These are phyloP conservation scores for Xerophyta viscosa DNA, from an alignment of 106 monocot species.

Conservation along the genomic window DNA sequence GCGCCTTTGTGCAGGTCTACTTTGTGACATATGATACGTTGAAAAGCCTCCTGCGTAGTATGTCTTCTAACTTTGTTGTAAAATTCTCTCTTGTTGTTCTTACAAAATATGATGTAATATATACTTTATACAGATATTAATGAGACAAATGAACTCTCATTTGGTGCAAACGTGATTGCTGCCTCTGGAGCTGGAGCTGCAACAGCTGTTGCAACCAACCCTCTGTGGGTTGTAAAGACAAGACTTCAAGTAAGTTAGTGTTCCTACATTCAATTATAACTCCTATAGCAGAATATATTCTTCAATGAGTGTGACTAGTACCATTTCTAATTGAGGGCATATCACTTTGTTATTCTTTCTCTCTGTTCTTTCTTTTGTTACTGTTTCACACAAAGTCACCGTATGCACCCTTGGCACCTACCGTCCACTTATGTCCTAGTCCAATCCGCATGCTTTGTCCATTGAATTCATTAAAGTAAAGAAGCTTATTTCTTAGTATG, in stretches of 20 bases:
- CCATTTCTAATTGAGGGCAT: no score
- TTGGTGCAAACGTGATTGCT: conserved; percentile 78
- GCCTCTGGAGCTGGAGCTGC: conserved; percentile 86
- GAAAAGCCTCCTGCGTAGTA: conserved; percentile 64
- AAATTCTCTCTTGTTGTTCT: background rate
- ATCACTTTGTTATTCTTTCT: no score
- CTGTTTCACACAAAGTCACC: no score
- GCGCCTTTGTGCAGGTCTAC: conserved; percentile 60
- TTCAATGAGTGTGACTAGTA: no score
- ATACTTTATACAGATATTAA: conserved; percentile 33
- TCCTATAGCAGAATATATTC: background rate
- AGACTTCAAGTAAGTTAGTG: conserved; percentile 71
- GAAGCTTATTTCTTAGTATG: no score
- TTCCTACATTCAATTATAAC: background rate
- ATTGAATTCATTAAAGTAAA: no score
- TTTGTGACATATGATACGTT: conserved; percentile 79
- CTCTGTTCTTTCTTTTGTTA: no score
- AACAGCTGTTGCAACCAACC: conserved; percentile 79
- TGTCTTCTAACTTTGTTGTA: conserved; percentile 17
- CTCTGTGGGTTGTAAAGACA: conserved; percentile 97
- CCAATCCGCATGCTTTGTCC: no score
- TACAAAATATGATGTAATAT: background rate
- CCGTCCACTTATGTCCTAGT: no score
- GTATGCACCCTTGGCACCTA: no score
- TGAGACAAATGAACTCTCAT: conserved; percentile 42